Percentiles rank a stretch among this genome's conserved stretches.
phyloP scores from a whole-genome alignment of 805 yeast species.

The Cyberlindnera veronae region DNA sequence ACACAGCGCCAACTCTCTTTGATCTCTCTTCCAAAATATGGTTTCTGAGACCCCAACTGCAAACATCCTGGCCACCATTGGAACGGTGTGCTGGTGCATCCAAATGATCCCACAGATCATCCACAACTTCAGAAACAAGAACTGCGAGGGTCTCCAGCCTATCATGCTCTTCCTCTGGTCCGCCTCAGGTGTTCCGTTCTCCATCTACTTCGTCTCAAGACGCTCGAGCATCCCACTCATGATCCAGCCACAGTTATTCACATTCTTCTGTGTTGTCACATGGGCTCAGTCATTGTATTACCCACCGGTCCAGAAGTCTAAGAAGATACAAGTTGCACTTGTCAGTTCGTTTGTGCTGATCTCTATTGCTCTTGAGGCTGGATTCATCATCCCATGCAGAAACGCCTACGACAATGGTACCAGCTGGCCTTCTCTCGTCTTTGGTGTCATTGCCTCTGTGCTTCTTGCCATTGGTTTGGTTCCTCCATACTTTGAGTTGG shows the following conservation, averaged over 20 bases:
- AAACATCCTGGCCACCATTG: slow-evolving; percentile 78
- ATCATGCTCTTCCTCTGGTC: slow-evolving; percentile 82
- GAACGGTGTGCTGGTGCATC: slow-evolving; percentile 90
- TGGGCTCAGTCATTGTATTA: slow-evolving; percentile 67
- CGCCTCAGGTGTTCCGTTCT: slow-evolving; percentile 74
- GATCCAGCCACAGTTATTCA: slow-evolving; percentile 85
- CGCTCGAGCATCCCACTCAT: slow-evolving; percentile 73
- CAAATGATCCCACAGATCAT: slow-evolving; percentile 85
- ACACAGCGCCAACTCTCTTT: neutral
- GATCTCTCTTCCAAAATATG: neutral
- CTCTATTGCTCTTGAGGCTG: slow-evolving; percentile 62
- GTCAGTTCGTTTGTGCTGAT: slow-evolving; percentile 38
- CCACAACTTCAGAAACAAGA: slow-evolving; percentile 67
- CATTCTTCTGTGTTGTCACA: slow-evolving; percentile 60
- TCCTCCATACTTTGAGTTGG: slow-evolving; percentile 86
- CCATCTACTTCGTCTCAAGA: slow-evolving; percentile 73
- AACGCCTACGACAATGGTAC: slow-evolving; percentile 48
- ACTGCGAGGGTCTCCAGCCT: slow-evolving; percentile 84
- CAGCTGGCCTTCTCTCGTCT: slow-evolving; percentile 74
- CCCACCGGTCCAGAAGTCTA: slow-evolving; percentile 56
- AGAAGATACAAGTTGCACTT: slow-evolving; percentile 33
- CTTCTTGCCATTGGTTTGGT: slow-evolving; percentile 72
- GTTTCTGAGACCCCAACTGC: slow-evolving; percentile 40
- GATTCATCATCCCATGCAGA: slow-evolving; percentile 67
- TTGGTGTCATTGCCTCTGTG: slow-evolving; percentile 79